A percentile compares a stretch with the other conserved stretches of the same genome.
Conservation (phyloP, 2,329 filamentous ascomycete species). For the Aspergillus hiratsukae region DNA sequence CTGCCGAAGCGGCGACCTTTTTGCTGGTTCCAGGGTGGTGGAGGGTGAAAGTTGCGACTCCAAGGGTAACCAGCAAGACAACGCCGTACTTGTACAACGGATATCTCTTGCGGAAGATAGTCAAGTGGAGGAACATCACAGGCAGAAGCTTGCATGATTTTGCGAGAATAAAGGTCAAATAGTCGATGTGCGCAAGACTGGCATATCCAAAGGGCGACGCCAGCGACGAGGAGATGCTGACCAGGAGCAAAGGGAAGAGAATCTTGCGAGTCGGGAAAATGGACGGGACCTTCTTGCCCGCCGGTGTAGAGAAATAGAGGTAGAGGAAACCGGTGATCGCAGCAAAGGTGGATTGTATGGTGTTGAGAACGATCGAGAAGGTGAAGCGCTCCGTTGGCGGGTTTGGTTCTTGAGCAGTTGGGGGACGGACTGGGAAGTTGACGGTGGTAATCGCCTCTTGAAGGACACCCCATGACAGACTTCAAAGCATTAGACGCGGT, state of each 20-base stretch:
- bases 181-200: constrained; percentile 88
- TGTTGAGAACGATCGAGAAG: constrained; percentile 93
- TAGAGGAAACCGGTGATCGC: constrained; percentile 78
- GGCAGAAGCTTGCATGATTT: constrained; percentile 99
- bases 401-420: constrained; percentile 41
- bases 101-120: constrained; percentile 81
- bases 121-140: constrained; percentile 95
- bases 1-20: constrained; percentile 45
- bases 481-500: constrained; percentile 30
- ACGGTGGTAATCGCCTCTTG: constrained; percentile 98
- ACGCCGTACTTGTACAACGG: constrained; percentile 96
- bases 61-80: constrained; percentile 81
- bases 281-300: constrained; percentile 39
- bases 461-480: constrained; percentile 91
- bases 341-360: constrained; percentile 86
- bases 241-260: constrained; percentile 71
- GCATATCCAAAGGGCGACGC: constrained; percentile 96
- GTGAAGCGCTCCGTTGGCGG: constrained; percentile 68
- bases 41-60: constrained; percentile 91
- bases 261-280: constrained; percentile 76
- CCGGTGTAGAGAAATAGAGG: constrained; percentile 62
- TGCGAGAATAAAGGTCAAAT: constrained; percentile 94
- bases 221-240: constrained; percentile 81
- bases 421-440: constrained; percentile 61
- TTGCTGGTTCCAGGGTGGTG: constrained; percentile 65